Evolutionary conservation across 345 rosid species (phyloP), one percentile per base, ranked within the genome.

Genomic region (Eucalyptus guilfoylei): DNA sequence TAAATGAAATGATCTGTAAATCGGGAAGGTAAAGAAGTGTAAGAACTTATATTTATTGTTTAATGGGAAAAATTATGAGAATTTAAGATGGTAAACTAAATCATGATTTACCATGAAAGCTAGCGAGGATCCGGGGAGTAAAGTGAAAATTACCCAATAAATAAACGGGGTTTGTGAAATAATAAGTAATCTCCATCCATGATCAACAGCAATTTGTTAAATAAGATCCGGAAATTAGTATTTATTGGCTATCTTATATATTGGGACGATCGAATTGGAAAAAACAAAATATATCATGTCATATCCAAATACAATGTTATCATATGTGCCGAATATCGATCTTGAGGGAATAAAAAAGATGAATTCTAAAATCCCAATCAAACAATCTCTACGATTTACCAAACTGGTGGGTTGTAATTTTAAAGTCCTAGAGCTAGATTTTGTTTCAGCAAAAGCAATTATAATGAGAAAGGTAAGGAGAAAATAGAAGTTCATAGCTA

Each of bases 291-390:
- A 32, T 15, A 67, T 67, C 40, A 32, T 8, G 7, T 67, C 80
- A 8, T 67, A n/a, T 67, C 11, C 40, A 67, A 67, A n/a, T 67
- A n/a, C 10, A 32, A 67, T 8, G 40, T 67, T 67, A 32, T 67
- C 80, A 32, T 14, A n/a, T 64, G 76, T n/a, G 19, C 3, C 2
- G 0, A n/a, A n/a, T 30, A 15, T n/a, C 0, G 5, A 67, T 15
- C 7, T 32, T 16, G 42, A 32, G 12, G 19, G 23, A 2, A 55
- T 52, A 8, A 32, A 8, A 8, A 1, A 32, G 11, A 69, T 15
- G 42, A 69, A 32, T 69, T 32, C 80, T 69, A 9, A 69, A 69
- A 32, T 69, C 42, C 42, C 80, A 32, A 69, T 69, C 80, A 69
- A 69, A 69, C 24, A 32, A 69, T 69, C 12, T 32, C 42, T 69